A percentile compares a stretch with the other conserved stretches of the same genome.
phyloP scores from a whole-genome alignment of 805 yeast species.

The Jamesozyma jinghongensis region DNA sequence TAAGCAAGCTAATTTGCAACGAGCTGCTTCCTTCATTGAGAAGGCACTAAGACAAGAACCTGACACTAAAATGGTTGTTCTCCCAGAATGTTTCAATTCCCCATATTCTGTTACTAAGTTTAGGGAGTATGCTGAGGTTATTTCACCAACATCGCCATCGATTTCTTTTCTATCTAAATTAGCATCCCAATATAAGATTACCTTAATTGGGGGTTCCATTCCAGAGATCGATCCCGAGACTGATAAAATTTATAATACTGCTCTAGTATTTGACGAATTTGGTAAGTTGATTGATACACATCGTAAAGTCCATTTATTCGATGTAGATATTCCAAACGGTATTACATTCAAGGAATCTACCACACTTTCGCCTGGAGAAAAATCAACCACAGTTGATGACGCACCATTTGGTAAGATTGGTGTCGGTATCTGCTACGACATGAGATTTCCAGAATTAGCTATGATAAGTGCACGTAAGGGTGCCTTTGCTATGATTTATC shows the following conservation, averaged over 20 bases:
- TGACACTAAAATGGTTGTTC: constrained; percentile 64
- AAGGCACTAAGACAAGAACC: constrained; percentile 52
- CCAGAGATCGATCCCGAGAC: constrained; percentile 63
- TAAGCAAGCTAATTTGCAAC: constrained; percentile 64
- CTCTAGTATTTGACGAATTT: constrained; percentile 56
- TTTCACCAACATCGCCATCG: constrained; percentile 51
- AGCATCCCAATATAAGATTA: constrained; percentile 57
- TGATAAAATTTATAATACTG: constrained; percentile 58
- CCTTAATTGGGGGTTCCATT: constrained; percentile 82
- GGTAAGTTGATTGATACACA: constrained; percentile 83
- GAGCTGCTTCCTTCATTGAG: constrained; percentile 54
- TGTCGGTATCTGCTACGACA: constrained; percentile 76
- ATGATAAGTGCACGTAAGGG: constrained; percentile 57
- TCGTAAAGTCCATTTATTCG: constrained; percentile 85
- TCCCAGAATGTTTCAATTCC: constrained; percentile 95
- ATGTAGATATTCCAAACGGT: constrained; percentile 84
- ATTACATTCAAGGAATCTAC: constrained; percentile 79
- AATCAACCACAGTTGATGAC: constrained; percentile 52
- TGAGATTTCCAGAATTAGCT: constrained; percentile 73
- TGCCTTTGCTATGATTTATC: constrained; percentile 69
- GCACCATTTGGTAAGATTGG: constrained; percentile 42
- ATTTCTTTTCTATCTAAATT: constrained; percentile 51
- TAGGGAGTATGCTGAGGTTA: constrained; percentile 77
- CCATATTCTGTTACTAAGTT: constrained; percentile 87
- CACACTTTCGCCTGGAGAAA: constrained; percentile 67